These are phyloP conservation scores for Aegilops longissima DNA, from an alignment of 176 grass and related monocot genomes.

Conservation along the genomic window DNA sequence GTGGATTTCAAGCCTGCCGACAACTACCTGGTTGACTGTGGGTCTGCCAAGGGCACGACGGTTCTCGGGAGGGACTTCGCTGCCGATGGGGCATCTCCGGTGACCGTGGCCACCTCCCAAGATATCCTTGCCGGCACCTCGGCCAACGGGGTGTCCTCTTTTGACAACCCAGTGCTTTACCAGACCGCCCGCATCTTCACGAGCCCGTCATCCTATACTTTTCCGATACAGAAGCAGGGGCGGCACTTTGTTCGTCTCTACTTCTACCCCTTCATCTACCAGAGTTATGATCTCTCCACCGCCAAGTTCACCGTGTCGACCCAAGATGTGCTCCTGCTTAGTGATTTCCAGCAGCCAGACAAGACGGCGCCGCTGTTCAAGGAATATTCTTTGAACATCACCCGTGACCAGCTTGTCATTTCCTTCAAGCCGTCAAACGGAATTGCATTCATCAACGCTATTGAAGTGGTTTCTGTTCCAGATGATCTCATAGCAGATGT, in stretches of 20 bases:
- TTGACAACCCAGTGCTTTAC: conserved; percentile 55
- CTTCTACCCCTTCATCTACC: conserved; percentile 81
- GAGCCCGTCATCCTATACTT: conserved; percentile 70
- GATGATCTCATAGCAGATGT: conserved; percentile 56
- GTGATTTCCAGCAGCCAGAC: conserved; percentile 58
- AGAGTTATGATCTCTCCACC: conserved; percentile 65
- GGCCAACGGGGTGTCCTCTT: conserved; percentile 51
- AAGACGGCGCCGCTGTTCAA: conserved; percentile 69
- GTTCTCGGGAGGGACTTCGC: conserved; percentile 64
- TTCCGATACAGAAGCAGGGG: conserved; percentile 72
- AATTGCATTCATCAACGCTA: conserved; percentile 82
- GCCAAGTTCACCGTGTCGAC: conserved; percentile 82
- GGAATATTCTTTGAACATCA: conserved; percentile 80
- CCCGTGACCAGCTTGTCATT: conserved; percentile 63
- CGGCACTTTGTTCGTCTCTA: conserved; percentile 87
- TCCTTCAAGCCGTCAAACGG: conserved; percentile 78
- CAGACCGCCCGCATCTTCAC: conserved; percentile 79
- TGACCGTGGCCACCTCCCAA: conserved; percentile 50
- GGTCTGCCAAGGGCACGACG: conserved; percentile 58
- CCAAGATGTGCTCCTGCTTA: conserved; percentile 79
- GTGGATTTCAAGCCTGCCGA: conserved; percentile 66
- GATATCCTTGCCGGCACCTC: conserved; percentile 59
- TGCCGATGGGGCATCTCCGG: conserved; percentile 53
- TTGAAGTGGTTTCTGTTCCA: conserved; percentile 81
- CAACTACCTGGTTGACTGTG: conserved; percentile 86